A percentile compares a stretch with the other conserved stretches of the same genome.
These are phyloP conservation scores for Lodderomyces margitis DNA, from an alignment of 1,139 yeast species.

Conservation along the genomic window DNA sequence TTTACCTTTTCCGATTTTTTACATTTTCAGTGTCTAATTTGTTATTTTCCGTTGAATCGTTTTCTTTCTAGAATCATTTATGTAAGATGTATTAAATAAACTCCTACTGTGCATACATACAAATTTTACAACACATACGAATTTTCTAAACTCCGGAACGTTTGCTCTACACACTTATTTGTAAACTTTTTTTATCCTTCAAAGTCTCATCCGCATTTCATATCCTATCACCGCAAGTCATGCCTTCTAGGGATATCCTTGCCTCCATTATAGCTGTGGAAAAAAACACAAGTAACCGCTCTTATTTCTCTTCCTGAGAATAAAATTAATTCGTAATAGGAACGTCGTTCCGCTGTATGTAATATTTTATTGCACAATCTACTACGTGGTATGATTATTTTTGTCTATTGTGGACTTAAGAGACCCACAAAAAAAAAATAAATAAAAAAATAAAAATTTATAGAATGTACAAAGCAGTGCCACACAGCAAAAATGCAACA, in stretches of 20 bases:
- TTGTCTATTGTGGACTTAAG: too few relatives aligned
- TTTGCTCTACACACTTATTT: too few relatives aligned
- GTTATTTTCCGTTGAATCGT: not conserved
- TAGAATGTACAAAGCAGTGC: not conserved
- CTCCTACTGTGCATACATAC: not conserved
- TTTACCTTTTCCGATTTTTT: constrained; percentile 3
- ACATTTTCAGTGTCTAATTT: not conserved
- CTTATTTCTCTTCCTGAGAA: too few relatives aligned
- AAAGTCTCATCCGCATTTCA: too few relatives aligned
- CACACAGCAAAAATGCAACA: not conserved
- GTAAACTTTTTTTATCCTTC: too few relatives aligned
- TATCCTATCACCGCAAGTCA: not conserved
- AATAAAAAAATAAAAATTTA: not conserved
- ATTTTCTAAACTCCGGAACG: constrained; percentile 1
- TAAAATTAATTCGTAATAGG: not conserved
- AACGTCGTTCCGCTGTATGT: not conserved
- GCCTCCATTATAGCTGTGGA: too few relatives aligned
- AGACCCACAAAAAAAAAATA: not conserved
- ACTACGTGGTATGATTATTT: not conserved
- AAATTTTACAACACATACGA: too few relatives aligned
- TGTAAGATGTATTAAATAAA: not conserved
- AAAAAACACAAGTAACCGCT: too few relatives aligned
- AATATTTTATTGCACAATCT: not conserved
- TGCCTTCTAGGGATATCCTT: too few relatives aligned
- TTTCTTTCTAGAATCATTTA: not conserved